Conservation (phyloP, 1,284 basidiomycete species). For the Heterobasidion parviporum region DNA sequence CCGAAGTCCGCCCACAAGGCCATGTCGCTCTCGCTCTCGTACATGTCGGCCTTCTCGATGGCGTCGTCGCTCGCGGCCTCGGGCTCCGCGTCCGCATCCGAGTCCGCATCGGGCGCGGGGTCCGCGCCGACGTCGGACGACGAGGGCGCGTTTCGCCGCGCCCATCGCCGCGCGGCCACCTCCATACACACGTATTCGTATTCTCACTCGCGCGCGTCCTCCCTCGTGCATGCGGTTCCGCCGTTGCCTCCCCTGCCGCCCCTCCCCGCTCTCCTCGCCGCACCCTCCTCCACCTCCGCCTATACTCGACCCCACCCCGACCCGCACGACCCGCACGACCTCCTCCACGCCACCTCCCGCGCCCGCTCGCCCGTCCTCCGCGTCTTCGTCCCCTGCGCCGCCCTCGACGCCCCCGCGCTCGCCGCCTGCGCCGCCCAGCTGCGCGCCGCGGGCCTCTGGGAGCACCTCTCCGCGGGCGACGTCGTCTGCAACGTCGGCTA, state of each 20-base stretch:
- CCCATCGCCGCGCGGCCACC: slow-evolving; percentile 27
- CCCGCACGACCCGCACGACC: slow-evolving; percentile 34
- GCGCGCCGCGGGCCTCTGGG: slow-evolving; percentile 54
- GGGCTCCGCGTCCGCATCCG: neutral
- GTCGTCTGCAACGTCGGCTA: slow-evolving; percentile 73
- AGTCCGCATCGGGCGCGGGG: too few relatives aligned
- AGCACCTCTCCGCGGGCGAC: slow-evolving; percentile 63
- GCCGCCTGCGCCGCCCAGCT: slow-evolving; percentile 58
- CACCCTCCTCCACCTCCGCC: slow-evolving; percentile 10
- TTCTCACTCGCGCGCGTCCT: too few relatives aligned
- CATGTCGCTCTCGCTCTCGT: too few relatives aligned
- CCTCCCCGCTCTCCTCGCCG: slow-evolving; percentile 12
- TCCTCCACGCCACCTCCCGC: slow-evolving; percentile 49
- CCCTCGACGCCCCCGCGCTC: slow-evolving; percentile 40
- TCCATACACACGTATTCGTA: slow-evolving; percentile 1
- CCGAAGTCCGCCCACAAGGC: too few relatives aligned
- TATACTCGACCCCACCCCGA: slow-evolving; percentile 25
- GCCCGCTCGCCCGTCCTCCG: slow-evolving; percentile 64
- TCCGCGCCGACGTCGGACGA: slow-evolving; percentile 21
- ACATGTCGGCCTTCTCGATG: too few relatives aligned
- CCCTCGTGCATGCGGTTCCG: slow-evolving; percentile 32
- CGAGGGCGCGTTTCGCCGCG: slow-evolving; percentile 14
- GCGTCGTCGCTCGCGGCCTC: neutral
- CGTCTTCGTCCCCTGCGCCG: slow-evolving; percentile 63
- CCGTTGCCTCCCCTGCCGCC: slow-evolving; percentile 14